Evolutionary conservation across 768 basidiomycete genomes (phyloP), one percentile per base, ranked within the genome.

Genomic region (Antrodiella citrinella): DNA sequence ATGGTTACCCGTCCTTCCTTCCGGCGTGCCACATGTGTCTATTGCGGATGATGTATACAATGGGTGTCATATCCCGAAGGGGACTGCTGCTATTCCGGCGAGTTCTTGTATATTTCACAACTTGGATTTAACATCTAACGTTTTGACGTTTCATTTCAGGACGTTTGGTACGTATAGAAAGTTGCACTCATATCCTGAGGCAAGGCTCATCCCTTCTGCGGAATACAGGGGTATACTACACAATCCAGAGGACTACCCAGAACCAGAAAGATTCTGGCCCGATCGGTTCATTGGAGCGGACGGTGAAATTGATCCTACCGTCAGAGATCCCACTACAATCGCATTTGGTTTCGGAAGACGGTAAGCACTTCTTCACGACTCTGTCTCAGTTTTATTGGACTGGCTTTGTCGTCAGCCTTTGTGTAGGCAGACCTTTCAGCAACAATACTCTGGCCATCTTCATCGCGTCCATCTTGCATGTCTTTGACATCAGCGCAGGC

Each of bases 11-110:
- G 51, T 26, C 20, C 2, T 48, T 3, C 51, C 51, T 18, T 40
- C 41, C 15, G 51, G 46, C 11, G 47, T 52, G 4, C 46, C 51
- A 4, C 51, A 52, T 30, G 25, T 35, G 3, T 13, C 48, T 35
- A 48, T 18, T 4, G 39, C 48, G 49, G 50, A 51, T 21, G 65
- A 64, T 43, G 50, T 51, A 18, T 68, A 62, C 43, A 48, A 54
- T 5, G 65, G 57, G 1, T 63, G 57, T 40, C 51, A 54, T 40
- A 62, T 67, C 12, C 64, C 66, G 1, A 51, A 49, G 4, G 64
- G 62, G 2, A 45, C 55, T 1, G 51, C 60, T 13, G 49, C 65
- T 11, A 39, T 67, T 10, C 54, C 20, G 9, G 18, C 18, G 13
- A 7, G 18, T 11, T 35, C 7, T 9, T 43, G 15, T 19, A 7